Evolutionary conservation across 345 rosid species (phyloP).

Genomic region (Linum tenue): DNA sequence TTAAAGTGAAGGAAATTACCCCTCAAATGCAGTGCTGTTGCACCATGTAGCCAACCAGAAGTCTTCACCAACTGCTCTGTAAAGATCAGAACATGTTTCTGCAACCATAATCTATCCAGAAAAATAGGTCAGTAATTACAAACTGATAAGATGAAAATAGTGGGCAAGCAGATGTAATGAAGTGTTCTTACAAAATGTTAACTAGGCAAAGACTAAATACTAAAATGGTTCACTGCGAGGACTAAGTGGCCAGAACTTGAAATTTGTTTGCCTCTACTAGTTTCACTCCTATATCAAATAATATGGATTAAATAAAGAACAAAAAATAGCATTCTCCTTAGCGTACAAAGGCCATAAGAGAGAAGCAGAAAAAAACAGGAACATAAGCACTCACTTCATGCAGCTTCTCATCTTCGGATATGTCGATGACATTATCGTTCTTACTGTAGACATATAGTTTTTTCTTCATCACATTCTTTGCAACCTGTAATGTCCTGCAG

Average conservation of each 20-base stretch:
- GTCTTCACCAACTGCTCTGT: slow-evolving; percentile 79
- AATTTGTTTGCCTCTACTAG: not conserved
- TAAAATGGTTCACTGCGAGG: not conserved
- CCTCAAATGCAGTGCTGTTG: slow-evolving; percentile 67
- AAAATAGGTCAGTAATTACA: not conserved
- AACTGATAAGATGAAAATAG: slow-evolving; percentile 5
- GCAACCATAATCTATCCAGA: slow-evolving; percentile 47
- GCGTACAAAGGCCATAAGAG: not conserved
- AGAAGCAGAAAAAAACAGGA: slow-evolving; percentile 4
- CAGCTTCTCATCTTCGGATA: slow-evolving; percentile 57
- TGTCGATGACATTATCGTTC: slow-evolving; percentile 46
- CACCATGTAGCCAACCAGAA: slow-evolving; percentile 97
- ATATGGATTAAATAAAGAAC: not conserved
- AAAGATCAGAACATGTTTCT: slow-evolving; percentile 67
- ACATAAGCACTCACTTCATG: slow-evolving; percentile 44
- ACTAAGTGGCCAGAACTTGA: not conserved
- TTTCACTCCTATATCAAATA: not conserved
- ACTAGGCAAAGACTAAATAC: not conserved
- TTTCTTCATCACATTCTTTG: slow-evolving; percentile 67
- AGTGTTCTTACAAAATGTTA: not conserved
- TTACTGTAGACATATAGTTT: slow-evolving; percentile 58
- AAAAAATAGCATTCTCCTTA: not conserved
- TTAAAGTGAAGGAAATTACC: slow-evolving; percentile 33
- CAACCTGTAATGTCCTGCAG: slow-evolving; percentile 62
- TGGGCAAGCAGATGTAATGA: not conserved